Base-by-base conservation (phyloP, 257 asterid genomes). In the Primulina tabacum region DNA sequence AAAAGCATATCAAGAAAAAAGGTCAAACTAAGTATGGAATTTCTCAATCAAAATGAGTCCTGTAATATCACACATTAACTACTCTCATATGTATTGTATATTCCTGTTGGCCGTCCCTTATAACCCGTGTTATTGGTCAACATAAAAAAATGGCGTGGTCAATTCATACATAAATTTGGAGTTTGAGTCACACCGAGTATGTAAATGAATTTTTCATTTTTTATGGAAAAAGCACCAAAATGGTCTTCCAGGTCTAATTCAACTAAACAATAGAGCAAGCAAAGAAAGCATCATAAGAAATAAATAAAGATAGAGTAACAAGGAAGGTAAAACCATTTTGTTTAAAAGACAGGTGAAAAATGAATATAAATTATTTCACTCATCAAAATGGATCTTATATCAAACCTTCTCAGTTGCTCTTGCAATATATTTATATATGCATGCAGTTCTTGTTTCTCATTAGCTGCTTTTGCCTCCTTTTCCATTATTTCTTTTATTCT, bases 401-500 rank as follows among this genome's bases (percentile, higher is more conserved):
- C 58, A 18, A 65, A 93, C 97, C 97, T 90, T 83, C 84, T 87
- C 63, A 89, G 80, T 71, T 93, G 97, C 74, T 89, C 96, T 75
- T 89, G 96, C 72, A 90, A 75, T 78, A 79, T 78, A 74, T 77
- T 85, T 56, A 89, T 68, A 73, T 85, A 87, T 55, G 90, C 87
- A 68, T 89, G 86, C 61, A 90, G 79, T 74, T 93, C 95, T 78
- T 89, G 95, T 69, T 87, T 90, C 85, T 90, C 99, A 76, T 81
- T 85, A 32, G 78, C 80, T 81, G 87, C 81, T 76, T 87, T 84
- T 37, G 87, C 82, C 79, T 89, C 97, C 37, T 79, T 87, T 62
- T 79, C 96, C 9, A 64, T 79, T 68, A 89, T 86, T 81, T 89
- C 96, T 82, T 81, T 89, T 75, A 93, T 78, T 86, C 87, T 83